Evolutionary conservation across 305 asterid genomes (phyloP).

Genomic region (Fraxinus platypoda): DNA sequence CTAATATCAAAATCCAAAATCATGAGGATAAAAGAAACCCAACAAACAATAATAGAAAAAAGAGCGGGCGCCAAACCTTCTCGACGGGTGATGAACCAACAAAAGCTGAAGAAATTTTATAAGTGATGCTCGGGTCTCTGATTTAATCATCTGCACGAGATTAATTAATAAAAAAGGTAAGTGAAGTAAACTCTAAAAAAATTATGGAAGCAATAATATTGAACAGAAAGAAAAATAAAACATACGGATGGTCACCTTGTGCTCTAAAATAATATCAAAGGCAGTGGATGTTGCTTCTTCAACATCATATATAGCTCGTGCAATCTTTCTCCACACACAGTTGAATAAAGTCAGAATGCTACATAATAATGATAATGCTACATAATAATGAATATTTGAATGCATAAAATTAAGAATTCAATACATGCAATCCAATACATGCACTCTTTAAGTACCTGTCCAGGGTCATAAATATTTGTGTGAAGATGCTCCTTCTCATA

Average conservation of each 20-base stretch:
- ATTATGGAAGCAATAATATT: slow-evolving; percentile 4
- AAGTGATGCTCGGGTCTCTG: slow-evolving; percentile 58
- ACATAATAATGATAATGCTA: slow-evolving; percentile 15
- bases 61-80: slow-evolving; percentile 43
- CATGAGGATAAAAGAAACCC: slow-evolving; percentile 12
- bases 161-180: slow-evolving; percentile 12
- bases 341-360: slow-evolving; percentile 27
- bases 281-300: slow-evolving; percentile 87
- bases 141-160: slow-evolving; percentile 64
- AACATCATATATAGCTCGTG: slow-evolving; percentile 73
- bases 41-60: slow-evolving; percentile 5
- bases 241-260: slow-evolving; percentile 48
- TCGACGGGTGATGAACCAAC: slow-evolving; percentile 89
- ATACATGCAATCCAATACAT: slow-evolving; percentile 23
- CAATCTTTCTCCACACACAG: slow-evolving; percentile 52
- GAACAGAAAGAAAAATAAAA: slow-evolving; percentile 8
- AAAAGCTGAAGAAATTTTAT: slow-evolving; percentile 73
- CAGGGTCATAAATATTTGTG: slow-evolving; percentile 54
- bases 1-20: slow-evolving; percentile 34
- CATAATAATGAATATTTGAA: slow-evolving; percentile 11
- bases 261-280: slow-evolving; percentile 59
- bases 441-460: slow-evolving; percentile 53
- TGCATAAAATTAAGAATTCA: slow-evolving; percentile 17
- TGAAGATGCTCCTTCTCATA: slow-evolving; percentile 67
- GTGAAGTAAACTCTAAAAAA: slow-evolving; percentile 6